phyloP scores from a whole-genome alignment of 2,329 filamentous ascomycete species.

The Cordyceps javanica region DNA sequence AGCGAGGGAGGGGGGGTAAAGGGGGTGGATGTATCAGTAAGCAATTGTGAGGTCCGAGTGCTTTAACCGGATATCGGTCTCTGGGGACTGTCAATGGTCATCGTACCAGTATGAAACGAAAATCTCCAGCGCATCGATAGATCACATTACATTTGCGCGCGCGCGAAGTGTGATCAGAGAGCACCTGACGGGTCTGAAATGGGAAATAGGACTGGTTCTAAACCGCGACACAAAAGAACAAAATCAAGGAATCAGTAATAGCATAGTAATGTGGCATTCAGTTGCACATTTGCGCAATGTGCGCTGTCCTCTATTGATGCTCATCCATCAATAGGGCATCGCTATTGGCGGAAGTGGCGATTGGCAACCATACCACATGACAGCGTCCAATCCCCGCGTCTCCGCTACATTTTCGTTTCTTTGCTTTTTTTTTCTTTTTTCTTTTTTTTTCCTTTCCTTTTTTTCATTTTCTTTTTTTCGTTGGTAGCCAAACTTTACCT shows the following conservation, averaged over 20 bases:
- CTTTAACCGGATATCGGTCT: slow-evolving; percentile 1
- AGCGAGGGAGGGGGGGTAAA: not conserved
- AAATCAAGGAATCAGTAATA: not conserved
- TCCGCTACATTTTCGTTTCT: not conserved
- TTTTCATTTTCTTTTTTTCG: not conserved
- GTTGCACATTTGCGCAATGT: slow-evolving; percentile 3
- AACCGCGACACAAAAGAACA: too few species aligned
- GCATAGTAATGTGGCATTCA: not conserved
- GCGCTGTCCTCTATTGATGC: too few species aligned
- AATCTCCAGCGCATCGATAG: not conserved
- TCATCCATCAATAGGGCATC: not conserved
- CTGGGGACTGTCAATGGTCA: not conserved
- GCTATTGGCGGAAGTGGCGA: not conserved
- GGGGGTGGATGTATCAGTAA: not conserved
- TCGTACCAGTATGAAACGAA: not conserved
- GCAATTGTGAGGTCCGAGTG: not conserved
- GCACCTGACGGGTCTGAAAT: not conserved
- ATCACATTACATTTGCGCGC: not conserved
- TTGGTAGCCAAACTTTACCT: not conserved
- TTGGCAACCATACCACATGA: not conserved
- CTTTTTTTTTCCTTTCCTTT: not conserved
- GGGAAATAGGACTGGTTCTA: not conserved
- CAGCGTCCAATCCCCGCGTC: not conserved
- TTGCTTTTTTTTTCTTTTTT: not conserved
- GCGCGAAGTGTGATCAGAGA: not conserved